phyloP scores from a whole-genome alignment of 2,329 filamentous ascomycete species.

The Raffaelea arxii region DNA sequence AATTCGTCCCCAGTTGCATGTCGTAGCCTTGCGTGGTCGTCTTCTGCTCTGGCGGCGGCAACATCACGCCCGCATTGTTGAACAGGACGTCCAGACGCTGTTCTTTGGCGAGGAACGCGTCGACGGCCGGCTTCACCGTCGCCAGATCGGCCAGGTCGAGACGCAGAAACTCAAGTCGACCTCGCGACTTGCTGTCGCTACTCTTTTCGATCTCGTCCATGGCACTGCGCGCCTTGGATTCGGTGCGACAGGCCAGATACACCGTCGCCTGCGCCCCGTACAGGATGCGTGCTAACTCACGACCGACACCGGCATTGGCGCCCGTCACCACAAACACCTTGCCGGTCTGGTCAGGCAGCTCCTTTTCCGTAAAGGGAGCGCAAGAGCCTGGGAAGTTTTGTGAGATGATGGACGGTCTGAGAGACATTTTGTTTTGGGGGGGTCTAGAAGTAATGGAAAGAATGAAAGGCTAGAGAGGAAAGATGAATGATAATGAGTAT shows the following conservation, averaged over 20 bases:
- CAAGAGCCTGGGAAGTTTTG: constrained; percentile 19
- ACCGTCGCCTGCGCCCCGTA: constrained; percentile 39
- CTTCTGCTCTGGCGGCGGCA: constrained; percentile 10
- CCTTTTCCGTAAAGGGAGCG: constrained; percentile 21
- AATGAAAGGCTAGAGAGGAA: background rate
- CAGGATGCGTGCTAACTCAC: constrained; percentile 37
- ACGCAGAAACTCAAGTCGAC: constrained; percentile 22
- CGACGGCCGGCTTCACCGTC: constrained; percentile 15
- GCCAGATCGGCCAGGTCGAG: constrained; percentile 21
- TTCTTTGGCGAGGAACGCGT: constrained; percentile 15
- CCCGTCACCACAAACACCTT: constrained; percentile 36
- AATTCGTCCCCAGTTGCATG: constrained; percentile 14
- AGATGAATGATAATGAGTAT: background rate
- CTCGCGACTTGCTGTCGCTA: constrained; percentile 11
- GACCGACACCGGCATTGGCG: constrained; percentile 29
- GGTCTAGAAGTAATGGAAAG: no score
- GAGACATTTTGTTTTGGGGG: no score
- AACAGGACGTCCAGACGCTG: constrained; percentile 25
- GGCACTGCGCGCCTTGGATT: constrained; percentile 27
- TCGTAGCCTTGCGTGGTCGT: constrained; percentile 39
- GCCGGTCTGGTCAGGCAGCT: constrained; percentile 18
- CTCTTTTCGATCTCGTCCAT: constrained; percentile 30
- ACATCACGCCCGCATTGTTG: constrained; percentile 32
- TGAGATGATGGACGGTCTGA: constrained; percentile 5
- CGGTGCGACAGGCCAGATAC: constrained; percentile 38